These are phyloP conservation scores for Aspergillus coremiiformis DNA, from an alignment of 495 filamentous ascomycete genomes.

Conservation along the genomic window DNA sequence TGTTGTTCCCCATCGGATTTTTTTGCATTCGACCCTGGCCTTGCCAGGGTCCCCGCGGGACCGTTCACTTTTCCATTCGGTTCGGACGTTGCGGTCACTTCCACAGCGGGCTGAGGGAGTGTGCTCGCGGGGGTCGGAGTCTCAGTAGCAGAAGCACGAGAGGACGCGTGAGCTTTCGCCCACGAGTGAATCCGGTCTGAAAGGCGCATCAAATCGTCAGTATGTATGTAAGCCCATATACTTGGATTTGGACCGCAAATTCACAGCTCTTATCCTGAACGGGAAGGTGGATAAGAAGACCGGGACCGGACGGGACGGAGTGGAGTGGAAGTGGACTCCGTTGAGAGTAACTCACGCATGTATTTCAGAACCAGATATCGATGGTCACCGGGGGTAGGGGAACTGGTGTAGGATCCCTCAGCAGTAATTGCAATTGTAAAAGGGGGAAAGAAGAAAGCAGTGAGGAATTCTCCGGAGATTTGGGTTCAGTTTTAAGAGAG, in stretches of 20 bases:
- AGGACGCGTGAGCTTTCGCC: slow-evolving; percentile 44
- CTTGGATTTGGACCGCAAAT: not conserved
- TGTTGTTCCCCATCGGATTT: slow-evolving; percentile 5
- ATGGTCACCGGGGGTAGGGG: not conserved
- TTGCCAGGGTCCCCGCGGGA: slow-evolving; percentile 13
- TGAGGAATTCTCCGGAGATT: too few species aligned
- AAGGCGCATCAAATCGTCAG: slow-evolving; percentile 9
- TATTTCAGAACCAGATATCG: slow-evolving; percentile 25
- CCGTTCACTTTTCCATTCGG: slow-evolving; percentile 36
- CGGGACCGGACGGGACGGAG: not conserved
- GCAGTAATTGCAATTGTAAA: not conserved
- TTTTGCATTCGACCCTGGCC: slow-evolving; percentile 17
- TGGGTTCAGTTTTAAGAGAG: too few species aligned
- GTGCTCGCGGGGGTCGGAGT: slow-evolving; percentile 5
- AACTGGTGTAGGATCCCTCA: not conserved
- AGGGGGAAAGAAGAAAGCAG: slow-evolving; percentile 5
- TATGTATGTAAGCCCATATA: not conserved
- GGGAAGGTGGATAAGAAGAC: not conserved
- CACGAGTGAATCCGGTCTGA: slow-evolving; percentile 42
- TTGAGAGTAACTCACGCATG: slow-evolving; percentile 31
- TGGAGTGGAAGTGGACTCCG: slow-evolving; percentile 8
- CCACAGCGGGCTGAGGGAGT: slow-evolving; percentile 6
- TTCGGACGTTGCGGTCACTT: slow-evolving; percentile 7
- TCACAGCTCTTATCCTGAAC: not conserved
- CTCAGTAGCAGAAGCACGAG: slow-evolving; percentile 11